Evolutionary conservation across 257 asterid genomes (phyloP).

Genomic region (Lithospermum erythrorhizon): DNA sequence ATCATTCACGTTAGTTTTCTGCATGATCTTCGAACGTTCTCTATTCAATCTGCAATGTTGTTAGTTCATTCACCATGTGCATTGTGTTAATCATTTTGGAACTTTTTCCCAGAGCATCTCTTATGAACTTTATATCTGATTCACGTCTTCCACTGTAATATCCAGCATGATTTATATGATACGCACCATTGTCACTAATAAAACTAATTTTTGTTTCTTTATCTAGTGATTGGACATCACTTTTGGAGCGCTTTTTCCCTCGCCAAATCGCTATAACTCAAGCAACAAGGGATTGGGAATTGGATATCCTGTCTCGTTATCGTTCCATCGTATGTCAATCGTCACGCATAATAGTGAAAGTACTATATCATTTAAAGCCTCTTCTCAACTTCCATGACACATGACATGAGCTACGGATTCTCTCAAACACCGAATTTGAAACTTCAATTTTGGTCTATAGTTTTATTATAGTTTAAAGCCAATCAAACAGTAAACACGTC

Average conservation of each 20-base stretch:
- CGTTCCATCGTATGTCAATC: constrained; percentile 58
- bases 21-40: constrained; percentile 1
- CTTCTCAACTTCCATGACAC: not conserved
- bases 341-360: not conserved
- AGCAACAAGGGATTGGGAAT: constrained; percentile 94
- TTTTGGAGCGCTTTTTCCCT: constrained; percentile 80
- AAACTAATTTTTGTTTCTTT: constrained; percentile 10
- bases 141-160: not conserved
- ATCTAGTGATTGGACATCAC: constrained; percentile 88
- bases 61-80: not conserved
- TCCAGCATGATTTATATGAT: not conserved
- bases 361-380: not conserved
- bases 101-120: not conserved
- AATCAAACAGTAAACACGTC: too few relatives aligned
- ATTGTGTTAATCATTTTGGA: not conserved
- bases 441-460: too few relatives aligned
- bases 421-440: too few relatives aligned
- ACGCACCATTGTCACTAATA: constrained; percentile 2
- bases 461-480: too few relatives aligned
- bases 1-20: constrained; percentile 78
- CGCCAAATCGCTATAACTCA: constrained; percentile 84
- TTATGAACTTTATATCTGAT: not conserved
- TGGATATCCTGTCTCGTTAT: constrained; percentile 82
- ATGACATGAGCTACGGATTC: too few relatives aligned
- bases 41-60: not conserved